A percentile compares a stretch with the other conserved stretches of the same genome.
These are phyloP conservation scores for Gynochthodes officinalis DNA, from an alignment of 257 asterid genomes.

Conservation along the genomic window DNA sequence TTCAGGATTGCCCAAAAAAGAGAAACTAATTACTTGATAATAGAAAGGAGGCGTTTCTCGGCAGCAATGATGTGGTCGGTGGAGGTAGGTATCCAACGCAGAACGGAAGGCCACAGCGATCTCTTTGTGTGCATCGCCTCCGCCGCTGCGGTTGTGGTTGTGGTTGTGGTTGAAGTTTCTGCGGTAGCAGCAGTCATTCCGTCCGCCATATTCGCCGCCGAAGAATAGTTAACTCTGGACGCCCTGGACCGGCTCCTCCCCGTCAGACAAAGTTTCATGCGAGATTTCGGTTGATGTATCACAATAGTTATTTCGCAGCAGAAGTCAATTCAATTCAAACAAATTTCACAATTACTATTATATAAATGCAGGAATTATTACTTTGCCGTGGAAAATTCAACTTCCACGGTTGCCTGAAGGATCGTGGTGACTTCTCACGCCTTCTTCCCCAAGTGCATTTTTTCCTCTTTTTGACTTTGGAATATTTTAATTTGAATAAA, in stretches of 20 bases:
- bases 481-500: background rate
- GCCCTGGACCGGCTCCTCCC: conserved; percentile 34
- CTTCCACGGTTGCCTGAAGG: background rate
- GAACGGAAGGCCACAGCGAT: conserved; percentile 60
- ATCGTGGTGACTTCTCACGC: conserved; percentile 11
- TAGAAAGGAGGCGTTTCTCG: conserved; percentile 83
- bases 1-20: no score
- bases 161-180: conserved; percentile 19
- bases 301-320: no score
- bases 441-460: no score
- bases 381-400: background rate
- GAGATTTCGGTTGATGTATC: no score
- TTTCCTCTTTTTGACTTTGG: background rate
- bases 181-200: conserved; percentile 39
- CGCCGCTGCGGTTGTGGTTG: conserved; percentile 20
- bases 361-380: background rate
- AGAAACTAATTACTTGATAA: conserved; percentile 48
- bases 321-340: no score
- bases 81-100: conserved; percentile 95
- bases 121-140: conserved; percentile 21
- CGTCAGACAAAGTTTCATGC: conserved; percentile 16
- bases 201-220: conserved; percentile 56
- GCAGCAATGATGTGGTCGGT: conserved; percentile 84
- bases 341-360: background rate
- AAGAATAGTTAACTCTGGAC: conserved; percentile 3